phyloP scores from a whole-genome alignment of 2,329 filamentous ascomycete species.

The Monosporascus sp. region DNA sequence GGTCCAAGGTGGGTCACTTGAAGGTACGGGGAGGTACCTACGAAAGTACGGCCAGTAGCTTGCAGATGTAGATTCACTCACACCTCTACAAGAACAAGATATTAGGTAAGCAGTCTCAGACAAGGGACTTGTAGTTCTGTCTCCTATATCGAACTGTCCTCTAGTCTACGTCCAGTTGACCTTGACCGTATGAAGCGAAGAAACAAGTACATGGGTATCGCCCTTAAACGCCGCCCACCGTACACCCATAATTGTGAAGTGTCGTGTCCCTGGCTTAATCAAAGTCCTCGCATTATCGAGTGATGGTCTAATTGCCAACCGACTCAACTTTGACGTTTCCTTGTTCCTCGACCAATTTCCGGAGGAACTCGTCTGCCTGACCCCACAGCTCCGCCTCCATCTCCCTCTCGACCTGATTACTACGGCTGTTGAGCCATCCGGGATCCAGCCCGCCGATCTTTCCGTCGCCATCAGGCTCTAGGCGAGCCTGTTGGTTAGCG shows the following conservation, averaged over 20 bases:
- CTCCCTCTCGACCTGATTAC: slow-evolving; percentile 72
- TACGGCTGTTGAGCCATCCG: slow-evolving; percentile 83
- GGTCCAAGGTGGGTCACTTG: too few relatives aligned
- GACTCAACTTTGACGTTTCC: neutral
- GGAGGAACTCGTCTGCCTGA: slow-evolving; percentile 17
- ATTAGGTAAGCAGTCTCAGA: too few relatives aligned
- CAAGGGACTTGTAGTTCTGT: too few relatives aligned
- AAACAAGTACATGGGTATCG: neutral
- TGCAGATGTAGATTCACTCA: too few relatives aligned
- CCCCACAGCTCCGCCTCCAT: slow-evolving; percentile 79
- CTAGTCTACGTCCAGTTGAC: too few relatives aligned
- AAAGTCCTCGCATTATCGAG: too few relatives aligned
- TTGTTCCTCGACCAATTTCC: slow-evolving; percentile 8
- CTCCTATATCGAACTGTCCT: too few relatives aligned
- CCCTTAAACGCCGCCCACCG: neutral
- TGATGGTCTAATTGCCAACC: neutral
- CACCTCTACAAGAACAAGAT: too few relatives aligned
- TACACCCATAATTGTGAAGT: neutral
- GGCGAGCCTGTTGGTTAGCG: slow-evolving; percentile 27
- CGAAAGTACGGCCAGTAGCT: too few relatives aligned
- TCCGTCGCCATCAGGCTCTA: slow-evolving; percentile 50
- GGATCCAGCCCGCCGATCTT: slow-evolving; percentile 66
- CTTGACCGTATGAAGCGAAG: neutral
- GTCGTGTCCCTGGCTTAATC: too few relatives aligned
- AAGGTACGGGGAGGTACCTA: too few relatives aligned